Conservation (phyloP, 371 early-diverging fungal species). For the Paraphysoderma sedebokerense region DNA sequence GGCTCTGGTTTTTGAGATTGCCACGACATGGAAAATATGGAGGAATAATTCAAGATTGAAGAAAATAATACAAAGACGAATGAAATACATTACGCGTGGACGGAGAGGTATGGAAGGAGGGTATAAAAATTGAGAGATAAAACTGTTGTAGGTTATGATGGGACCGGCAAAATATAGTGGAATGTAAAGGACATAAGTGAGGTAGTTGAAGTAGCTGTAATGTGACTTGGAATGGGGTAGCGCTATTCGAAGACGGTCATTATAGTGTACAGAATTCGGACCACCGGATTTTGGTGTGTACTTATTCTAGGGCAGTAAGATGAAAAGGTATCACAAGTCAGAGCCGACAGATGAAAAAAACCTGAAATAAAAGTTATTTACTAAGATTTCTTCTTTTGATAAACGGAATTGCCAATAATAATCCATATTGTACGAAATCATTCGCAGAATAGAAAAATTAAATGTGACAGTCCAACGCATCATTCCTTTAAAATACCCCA, state of each 20-base stretch:
- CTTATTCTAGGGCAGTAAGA: too few species aligned
- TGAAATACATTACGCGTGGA: conserved; percentile 7
- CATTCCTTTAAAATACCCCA: conserved; percentile 19
- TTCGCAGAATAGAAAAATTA: conserved; percentile 73
- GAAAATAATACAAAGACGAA: conserved; percentile 27
- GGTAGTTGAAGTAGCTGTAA: conserved; percentile 55
- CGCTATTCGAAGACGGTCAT: conserved; percentile 33
- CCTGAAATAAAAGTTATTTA: too few species aligned
- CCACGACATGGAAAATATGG: conserved; percentile 67
- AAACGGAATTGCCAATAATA: conserved; percentile 62
- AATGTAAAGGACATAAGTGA: conserved; percentile 64
- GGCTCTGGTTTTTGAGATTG: conserved; percentile 58
- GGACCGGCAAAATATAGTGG: conserved; percentile 91
- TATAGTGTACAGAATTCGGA: too few species aligned
- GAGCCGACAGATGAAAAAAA: too few species aligned
- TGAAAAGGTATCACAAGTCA: too few species aligned
- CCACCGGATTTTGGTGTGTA: too few species aligned
- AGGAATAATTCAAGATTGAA: conserved; percentile 77
- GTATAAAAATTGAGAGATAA: conserved; percentile 53
- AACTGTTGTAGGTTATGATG: conserved; percentile 84
- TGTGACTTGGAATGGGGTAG: conserved; percentile 30
- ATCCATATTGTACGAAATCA: conserved; percentile 83
- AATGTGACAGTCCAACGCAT: conserved; percentile 76
- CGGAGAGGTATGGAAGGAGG: too few species aligned
- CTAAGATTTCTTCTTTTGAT: too few species aligned